Percentiles rank a stretch among this genome's conserved stretches.
phyloP scores from a whole-genome alignment of 352 stramenopile genomes.

The Plasmopara viticola region DNA sequence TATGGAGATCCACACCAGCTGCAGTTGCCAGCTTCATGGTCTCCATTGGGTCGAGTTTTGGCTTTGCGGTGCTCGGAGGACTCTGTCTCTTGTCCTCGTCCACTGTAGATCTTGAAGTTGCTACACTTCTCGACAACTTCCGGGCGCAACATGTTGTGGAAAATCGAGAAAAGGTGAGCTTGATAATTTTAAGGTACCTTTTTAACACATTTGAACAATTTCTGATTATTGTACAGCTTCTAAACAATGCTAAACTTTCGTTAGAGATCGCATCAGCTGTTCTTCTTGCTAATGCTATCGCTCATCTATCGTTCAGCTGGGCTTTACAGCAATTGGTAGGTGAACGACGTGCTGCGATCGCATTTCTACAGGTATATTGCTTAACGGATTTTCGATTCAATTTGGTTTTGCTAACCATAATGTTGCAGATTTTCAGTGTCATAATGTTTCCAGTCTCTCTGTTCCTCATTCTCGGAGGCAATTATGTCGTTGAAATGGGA shows the following conservation, averaged over 20 bases:
- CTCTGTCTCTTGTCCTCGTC: slow-evolving; percentile 52
- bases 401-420: slow-evolving; percentile 2
- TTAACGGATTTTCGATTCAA: background rate
- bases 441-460: slow-evolving; percentile 58
- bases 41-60: slow-evolving; percentile 39
- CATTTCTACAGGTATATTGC: slow-evolving; percentile 48
- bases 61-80: slow-evolving; percentile 41
- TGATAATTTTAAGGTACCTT: background rate
- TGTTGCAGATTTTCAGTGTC: slow-evolving; percentile 52
- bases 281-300: slow-evolving; percentile 30
- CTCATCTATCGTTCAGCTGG: slow-evolving; percentile 35
- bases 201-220: background rate
- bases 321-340: slow-evolving; percentile 49
- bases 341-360: slow-evolving; percentile 39
- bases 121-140: slow-evolving; percentile 46
- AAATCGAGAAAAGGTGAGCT: slow-evolving; percentile 36
- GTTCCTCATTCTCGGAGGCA: slow-evolving; percentile 59
- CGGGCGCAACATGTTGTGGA: slow-evolving; percentile 25
- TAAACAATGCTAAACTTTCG: slow-evolving; percentile 32
- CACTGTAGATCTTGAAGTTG: slow-evolving; percentile 37
- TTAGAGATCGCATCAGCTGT: slow-evolving; percentile 30
- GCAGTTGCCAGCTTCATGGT: slow-evolving; percentile 52
- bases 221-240: slow-evolving; percentile 31
- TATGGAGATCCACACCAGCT: slow-evolving; percentile 44
- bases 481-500: slow-evolving; percentile 69